Percentiles rank a stretch among this genome's conserved stretches.
Conservation (phyloP, 2,329 filamentous ascomycete species). For the Bipolaris gigantea region DNA sequence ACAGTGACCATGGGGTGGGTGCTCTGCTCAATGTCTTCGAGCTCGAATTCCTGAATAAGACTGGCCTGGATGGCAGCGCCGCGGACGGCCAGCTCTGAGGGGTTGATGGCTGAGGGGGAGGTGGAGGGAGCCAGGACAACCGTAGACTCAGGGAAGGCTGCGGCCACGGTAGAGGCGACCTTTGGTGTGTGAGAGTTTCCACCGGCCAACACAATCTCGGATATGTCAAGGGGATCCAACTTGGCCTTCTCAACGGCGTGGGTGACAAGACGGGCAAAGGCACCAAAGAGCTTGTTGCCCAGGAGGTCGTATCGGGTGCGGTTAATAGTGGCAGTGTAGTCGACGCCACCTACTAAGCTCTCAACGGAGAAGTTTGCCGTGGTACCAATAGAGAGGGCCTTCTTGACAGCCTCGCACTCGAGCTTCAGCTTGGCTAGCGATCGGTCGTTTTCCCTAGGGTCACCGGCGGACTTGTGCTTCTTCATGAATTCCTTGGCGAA, state of each 20-base stretch:
- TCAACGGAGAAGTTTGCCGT: slow-evolving; percentile 93
- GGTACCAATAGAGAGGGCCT: slow-evolving; percentile 82
- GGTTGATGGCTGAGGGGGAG: slow-evolving; percentile 78
- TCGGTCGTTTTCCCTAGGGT: slow-evolving; percentile 79
- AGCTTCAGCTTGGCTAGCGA: slow-evolving; percentile 89
- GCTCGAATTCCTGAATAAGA: slow-evolving; percentile 91
- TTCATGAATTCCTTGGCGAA: slow-evolving; percentile 99
- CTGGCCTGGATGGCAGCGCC: slow-evolving; percentile 95
- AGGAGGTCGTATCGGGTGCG: slow-evolving; percentile 89
- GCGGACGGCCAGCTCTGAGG: slow-evolving; percentile 83
- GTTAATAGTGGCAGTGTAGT: slow-evolving; percentile 92
- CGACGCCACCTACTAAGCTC: slow-evolving; percentile 82
- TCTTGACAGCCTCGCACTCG: slow-evolving; percentile 89
- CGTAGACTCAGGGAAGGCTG: slow-evolving; percentile 80
- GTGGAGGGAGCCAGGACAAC: slow-evolving; percentile 82
- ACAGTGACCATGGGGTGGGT: slow-evolving; percentile 94
- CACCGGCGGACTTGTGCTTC: slow-evolving; percentile 75
- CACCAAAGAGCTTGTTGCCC: slow-evolving; percentile 80
- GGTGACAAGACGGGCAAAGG: slow-evolving; percentile 84
- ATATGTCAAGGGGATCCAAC: slow-evolving; percentile 87
- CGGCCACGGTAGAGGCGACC: slow-evolving; percentile 77
- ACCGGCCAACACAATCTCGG: slow-evolving; percentile 91
- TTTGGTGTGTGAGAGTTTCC: slow-evolving; percentile 93
- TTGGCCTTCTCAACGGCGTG: slow-evolving; percentile 87
- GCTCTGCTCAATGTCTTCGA: slow-evolving; percentile 90